Evolutionary conservation across 129 eudicot species (phyloP).

Genomic region (Pulicaria dysenterica): DNA sequence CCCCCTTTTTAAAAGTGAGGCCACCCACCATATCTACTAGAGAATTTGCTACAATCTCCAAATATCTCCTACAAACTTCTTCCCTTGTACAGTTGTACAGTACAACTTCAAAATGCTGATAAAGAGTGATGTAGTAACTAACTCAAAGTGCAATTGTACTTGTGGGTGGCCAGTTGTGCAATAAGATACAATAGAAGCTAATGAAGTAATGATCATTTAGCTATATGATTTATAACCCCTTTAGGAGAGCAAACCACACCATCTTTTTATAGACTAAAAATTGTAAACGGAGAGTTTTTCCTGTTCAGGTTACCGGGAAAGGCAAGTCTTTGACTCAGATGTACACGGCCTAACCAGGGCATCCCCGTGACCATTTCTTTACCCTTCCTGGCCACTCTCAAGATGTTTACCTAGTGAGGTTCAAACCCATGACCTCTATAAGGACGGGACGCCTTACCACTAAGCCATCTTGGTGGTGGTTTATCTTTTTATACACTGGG

Average conservation of each 20-base stretch:
- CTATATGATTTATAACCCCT: not conserved
- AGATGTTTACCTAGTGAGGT: too few relatives aligned
- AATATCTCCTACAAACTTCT: not conserved
- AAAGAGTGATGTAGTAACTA: not conserved
- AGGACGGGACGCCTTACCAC: too few relatives aligned
- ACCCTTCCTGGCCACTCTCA: too few relatives aligned
- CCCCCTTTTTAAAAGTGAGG: constrained; percentile 6
- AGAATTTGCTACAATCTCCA: not conserved
- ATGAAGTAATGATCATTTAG: not conserved
- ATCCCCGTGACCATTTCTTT: too few relatives aligned
- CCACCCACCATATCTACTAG: constrained; percentile 10
- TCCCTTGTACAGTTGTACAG: not conserved
- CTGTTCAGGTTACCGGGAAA: too few relatives aligned
- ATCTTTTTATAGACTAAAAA: not conserved
- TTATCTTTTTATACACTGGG: too few relatives aligned
- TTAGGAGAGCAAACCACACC: not conserved
- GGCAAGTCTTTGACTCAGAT: too few relatives aligned
- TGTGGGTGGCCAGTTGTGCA: not conserved
- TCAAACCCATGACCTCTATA: too few relatives aligned
- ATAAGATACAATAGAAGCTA: not conserved
- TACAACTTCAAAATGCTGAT: constrained; percentile 9
- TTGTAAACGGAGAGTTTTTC: too few relatives aligned
- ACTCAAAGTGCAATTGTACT: constrained; percentile 9
- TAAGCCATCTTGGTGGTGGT: too few relatives aligned
- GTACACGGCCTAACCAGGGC: too few relatives aligned